phyloP scores from a whole-genome alignment of 2,329 filamentous ascomycete genomes.

The Zymoseptoria ardabiliae region DNA sequence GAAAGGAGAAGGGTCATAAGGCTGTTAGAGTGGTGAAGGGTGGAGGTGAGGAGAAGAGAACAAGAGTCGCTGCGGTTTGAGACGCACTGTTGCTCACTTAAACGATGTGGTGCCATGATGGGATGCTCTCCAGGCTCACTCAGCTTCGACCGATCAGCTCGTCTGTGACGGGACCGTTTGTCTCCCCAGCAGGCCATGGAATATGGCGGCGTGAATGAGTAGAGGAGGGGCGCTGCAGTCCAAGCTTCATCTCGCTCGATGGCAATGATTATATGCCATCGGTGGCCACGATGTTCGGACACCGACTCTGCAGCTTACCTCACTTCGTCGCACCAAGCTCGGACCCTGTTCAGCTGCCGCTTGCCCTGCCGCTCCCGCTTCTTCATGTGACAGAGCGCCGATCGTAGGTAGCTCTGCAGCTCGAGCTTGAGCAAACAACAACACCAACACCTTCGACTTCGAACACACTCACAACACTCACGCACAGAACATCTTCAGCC shows the following conservation, averaged over 20 bases:
- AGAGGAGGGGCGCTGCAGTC: too few relatives aligned
- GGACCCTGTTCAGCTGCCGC: background rate
- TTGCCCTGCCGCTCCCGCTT: background rate
- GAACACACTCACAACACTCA: background rate
- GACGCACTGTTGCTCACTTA: background rate
- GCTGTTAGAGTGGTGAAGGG: slow-evolving; percentile 41
- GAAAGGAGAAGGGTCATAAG: slow-evolving; percentile 62
- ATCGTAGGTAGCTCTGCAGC: background rate
- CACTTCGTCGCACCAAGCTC: too few relatives aligned
- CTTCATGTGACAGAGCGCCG: background rate
- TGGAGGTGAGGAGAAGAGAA: background rate
- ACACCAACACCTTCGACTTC: background rate
- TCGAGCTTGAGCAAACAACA: background rate
- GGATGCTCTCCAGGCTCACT: too few relatives aligned
- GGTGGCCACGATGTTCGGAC: too few relatives aligned
- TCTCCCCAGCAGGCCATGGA: too few relatives aligned
- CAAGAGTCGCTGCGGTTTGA: background rate
- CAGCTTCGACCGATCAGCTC: too few relatives aligned
- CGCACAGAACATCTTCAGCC: background rate
- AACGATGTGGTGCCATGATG: background rate
- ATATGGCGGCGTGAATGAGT: too few relatives aligned
- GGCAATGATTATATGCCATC: too few relatives aligned
- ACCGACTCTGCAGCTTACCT: too few relatives aligned
- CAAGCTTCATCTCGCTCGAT: too few relatives aligned
- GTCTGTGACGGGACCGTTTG: too few relatives aligned